phyloP scores from a whole-genome alignment of 306 rosid species.

The Cotoneaster glaucophyllus region DNA sequence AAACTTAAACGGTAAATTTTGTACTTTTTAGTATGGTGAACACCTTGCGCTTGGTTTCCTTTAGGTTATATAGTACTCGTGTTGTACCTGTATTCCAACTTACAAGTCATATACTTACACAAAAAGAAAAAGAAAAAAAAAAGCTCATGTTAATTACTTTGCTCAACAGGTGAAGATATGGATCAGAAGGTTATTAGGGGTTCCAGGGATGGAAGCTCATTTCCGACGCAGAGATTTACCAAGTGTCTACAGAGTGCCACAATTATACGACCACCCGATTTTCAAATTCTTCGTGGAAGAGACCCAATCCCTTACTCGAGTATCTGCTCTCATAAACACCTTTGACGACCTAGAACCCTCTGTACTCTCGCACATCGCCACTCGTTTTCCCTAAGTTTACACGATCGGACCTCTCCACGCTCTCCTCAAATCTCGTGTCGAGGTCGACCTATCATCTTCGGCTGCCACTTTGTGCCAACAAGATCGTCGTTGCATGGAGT shows the following conservation, averaged over 20 bases:
- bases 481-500: neutral
- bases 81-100: no score
- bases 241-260: neutral
- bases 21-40: no score
- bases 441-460: neutral
- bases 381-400: neutral
- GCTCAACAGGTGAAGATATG: slow-evolving; percentile 6
- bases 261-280: neutral
- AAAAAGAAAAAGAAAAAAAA: no score
- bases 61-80: no score
- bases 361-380: neutral
- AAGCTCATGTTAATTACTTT: no score
- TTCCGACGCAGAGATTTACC: neutral
- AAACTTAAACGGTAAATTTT: no score
- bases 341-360: neutral
- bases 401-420: slow-evolving; percentile 5
- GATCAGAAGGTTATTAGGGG: neutral
- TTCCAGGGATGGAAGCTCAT: slow-evolving; percentile 3
- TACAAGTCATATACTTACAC: no score
- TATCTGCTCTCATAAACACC: slow-evolving; percentile 8
- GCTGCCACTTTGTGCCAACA: neutral
- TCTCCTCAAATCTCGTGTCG: neutral
- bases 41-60: no score
- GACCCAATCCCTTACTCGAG: neutral
- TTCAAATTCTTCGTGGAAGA: neutral